These are phyloP conservation scores for Monosporascus sp. DNA, from an alignment of 2,329 filamentous ascomycete species.

Conservation along the genomic window DNA sequence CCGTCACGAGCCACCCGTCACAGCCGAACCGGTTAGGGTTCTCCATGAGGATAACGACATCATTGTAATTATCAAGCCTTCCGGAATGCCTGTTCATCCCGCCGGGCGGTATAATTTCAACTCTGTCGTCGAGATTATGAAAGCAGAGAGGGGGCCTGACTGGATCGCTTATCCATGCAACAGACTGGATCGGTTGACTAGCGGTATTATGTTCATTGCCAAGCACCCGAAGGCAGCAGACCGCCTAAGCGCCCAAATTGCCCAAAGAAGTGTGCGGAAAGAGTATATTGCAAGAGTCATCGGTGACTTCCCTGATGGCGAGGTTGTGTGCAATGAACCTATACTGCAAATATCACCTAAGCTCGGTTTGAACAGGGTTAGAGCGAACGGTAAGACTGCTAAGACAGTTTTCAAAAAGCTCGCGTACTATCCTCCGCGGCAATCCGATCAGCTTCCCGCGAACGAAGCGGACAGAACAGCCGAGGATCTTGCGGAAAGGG, in stretches of 20 bases:
- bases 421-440: constrained; percentile 74
- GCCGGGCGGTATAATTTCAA: constrained; percentile 96
- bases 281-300: constrained; percentile 92
- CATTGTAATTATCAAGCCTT: constrained; percentile 95
- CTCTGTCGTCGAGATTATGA: constrained; percentile 89
- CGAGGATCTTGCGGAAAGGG: constrained; percentile 16
- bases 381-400: constrained; percentile 85
- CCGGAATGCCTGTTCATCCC: constrained; percentile 90
- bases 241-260: constrained; percentile 69
- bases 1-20: constrained; percentile 91
- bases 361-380: constrained; percentile 87
- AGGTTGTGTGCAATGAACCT: constrained; percentile 88
- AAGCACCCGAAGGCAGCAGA: constrained; percentile 81
- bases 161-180: constrained; percentile 72
- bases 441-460: constrained; percentile 6
- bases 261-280: constrained; percentile 78
- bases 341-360: constrained; percentile 94
- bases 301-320: constrained; percentile 85
- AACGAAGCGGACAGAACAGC: constrained; percentile 8
- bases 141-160: constrained; percentile 58
- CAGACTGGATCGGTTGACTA: constrained; percentile 87
- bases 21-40: constrained; percentile 70
- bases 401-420: constrained; percentile 86
- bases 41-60: constrained; percentile 90
- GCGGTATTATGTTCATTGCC: constrained; percentile 96